Evolutionary conservation across 2,329 filamentous ascomycete species (phyloP).

Genomic region (Botrytis paeoniae): DNA sequence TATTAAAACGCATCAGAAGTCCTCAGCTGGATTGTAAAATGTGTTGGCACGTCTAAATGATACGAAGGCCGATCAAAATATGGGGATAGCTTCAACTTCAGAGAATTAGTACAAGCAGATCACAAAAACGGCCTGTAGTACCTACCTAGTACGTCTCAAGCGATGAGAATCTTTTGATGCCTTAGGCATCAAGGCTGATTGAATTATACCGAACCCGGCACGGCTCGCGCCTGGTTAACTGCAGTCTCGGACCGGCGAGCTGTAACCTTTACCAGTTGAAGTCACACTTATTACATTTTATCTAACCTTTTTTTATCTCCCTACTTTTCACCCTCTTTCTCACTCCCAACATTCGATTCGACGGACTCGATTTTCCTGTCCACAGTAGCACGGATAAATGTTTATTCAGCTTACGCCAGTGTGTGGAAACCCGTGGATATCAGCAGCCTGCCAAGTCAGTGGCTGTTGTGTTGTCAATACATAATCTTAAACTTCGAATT

Average conservation of each 20-base stretch:
- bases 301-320: neutral
- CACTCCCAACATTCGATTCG: neutral
- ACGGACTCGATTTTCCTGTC: neutral
- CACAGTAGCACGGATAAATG: neutral
- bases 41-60: neutral
- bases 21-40: neutral
- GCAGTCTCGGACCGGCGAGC: neutral
- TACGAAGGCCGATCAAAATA: neutral
- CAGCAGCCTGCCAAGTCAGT: neutral
- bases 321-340: neutral
- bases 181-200: neutral
- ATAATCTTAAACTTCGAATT: neutral
- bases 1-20: neutral
- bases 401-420: neutral
- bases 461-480: neutral
- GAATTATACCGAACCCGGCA: neutral
- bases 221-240: neutral
- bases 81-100: constrained; percentile 1
- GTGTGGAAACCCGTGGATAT: neutral
- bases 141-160: neutral
- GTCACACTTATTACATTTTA: neutral
- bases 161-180: neutral
- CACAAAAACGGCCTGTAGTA: neutral
- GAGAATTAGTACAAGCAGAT: neutral
- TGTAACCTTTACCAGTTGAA: neutral